Evolutionary conservation across 257 asterid genomes (phyloP), one percentile per base, ranked within the genome.

Genomic region (Salvia hispanica): DNA sequence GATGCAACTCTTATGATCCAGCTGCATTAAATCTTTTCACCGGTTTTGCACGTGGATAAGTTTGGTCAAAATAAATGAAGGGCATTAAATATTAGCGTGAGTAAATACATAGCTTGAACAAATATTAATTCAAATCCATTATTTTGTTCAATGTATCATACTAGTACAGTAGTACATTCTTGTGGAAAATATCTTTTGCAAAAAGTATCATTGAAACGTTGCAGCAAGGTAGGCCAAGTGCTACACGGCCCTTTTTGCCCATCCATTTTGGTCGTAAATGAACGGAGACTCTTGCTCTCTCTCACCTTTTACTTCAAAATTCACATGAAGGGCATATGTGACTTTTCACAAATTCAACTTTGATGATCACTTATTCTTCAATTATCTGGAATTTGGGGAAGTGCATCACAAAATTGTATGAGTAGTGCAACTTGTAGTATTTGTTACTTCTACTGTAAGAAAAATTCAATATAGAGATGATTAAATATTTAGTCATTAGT

Each of bases 221-320:
- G 11, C 33, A 16, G 10, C 10, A 15, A 7, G 6, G 25, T 8
- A 64, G 61, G 77, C 37, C 9, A 67, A 58, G 72, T 48, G 71
- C 58, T 43, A 69, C 76, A 58, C 66, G 67, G 64, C 66, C 63
- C 52, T 54, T 6, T 57, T 21, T 34, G 13, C 40, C 34, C 28
- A 55, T 48, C 55, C 9, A 39, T 54, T 45, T 37, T 16, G 44
- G 66, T 69, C 37, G 58, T 37, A 71, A 34, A 54, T 56, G 67
- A 65, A 58, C 40, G 52, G 40, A 28, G 43, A 40, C 33, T 40
- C 5, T 63, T 7, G 7, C 42, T 48, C 15, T 31, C 42, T 48
- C 15, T 31, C 64, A 14, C 37, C 64, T 36, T n/a, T 53, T 54
- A 31, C 58, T 50, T 46, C 33, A 5, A 34, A 40, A 2, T 61